Conservation (phyloP, 2,329 filamentous ascomycete species). For the Aspergillus fumigatus region DNA sequence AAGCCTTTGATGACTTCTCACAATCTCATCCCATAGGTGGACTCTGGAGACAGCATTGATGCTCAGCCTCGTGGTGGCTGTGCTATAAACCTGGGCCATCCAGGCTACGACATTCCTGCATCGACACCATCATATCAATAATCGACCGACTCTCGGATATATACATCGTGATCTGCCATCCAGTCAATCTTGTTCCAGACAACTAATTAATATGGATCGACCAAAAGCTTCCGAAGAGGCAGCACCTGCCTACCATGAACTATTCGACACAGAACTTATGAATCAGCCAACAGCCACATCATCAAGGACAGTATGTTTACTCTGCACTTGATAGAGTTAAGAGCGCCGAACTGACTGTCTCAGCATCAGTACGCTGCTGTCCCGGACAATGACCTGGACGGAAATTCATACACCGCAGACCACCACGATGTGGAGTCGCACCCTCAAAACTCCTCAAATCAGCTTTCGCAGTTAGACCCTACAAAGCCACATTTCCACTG, state of each 20-base stretch:
- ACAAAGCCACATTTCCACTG: neutral
- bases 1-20: too few relatives aligned
- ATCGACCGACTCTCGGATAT: too few relatives aligned
- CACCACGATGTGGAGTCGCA: neutral
- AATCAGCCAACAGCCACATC: neutral
- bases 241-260: neutral
- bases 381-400: neutral
- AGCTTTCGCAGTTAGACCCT: neutral
- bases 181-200: too few relatives aligned
- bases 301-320: neutral
- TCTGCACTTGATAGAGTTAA: too few relatives aligned
- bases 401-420: neutral
- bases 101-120: neutral
- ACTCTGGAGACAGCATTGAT: neutral
- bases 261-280: neutral
- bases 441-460: neutral
- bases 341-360: neutral
- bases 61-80: neutral
- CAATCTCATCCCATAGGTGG: neutral
- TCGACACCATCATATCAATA: too few relatives aligned
- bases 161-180: too few relatives aligned
- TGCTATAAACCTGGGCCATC: neutral
- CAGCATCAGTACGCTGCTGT: neutral
- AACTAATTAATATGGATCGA: neutral
- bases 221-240: neutral